phyloP scores from a whole-genome alignment of 352 stramenopile species.

The Pythium plurisporium region DNA sequence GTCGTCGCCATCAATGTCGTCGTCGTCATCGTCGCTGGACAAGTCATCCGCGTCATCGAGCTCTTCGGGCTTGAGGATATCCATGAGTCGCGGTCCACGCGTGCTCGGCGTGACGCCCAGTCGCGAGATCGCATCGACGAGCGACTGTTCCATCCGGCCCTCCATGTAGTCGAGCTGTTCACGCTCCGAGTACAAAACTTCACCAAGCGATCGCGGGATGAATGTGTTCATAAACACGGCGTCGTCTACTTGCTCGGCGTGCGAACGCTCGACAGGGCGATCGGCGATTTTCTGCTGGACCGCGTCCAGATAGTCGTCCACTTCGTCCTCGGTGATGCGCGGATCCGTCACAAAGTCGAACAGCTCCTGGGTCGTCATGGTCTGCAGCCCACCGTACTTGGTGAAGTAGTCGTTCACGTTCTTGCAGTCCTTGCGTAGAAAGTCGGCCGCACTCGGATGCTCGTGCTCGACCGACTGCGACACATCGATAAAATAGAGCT shows the following conservation, averaged over 20 bases:
- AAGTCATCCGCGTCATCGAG: slow-evolving; percentile 27
- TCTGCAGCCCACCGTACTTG: slow-evolving; percentile 85
- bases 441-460: slow-evolving; percentile 96
- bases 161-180: slow-evolving; percentile 84
- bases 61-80: slow-evolving; percentile 64
- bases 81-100: slow-evolving; percentile 59
- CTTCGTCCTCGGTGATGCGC: slow-evolving; percentile 57
- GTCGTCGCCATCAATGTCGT: slow-evolving; percentile 44
- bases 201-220: slow-evolving; percentile 93
- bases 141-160: slow-evolving; percentile 81
- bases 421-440: slow-evolving; percentile 96
- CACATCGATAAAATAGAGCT: slow-evolving; percentile 98
- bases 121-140: slow-evolving; percentile 73
- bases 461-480: slow-evolving; percentile 98
- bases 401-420: slow-evolving; percentile 98
- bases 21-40: slow-evolving; percentile 39
- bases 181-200: slow-evolving; percentile 88
- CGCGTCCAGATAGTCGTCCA: slow-evolving; percentile 84
- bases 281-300: slow-evolving; percentile 88
- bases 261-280: slow-evolving; percentile 48
- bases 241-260: slow-evolving; percentile 89
- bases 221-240: slow-evolving; percentile 93
- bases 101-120: slow-evolving; percentile 46
- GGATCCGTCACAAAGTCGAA: slow-evolving; percentile 95
- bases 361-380: slow-evolving; percentile 94